phyloP scores from a whole-genome alignment of 345 rosid genomes.

The Carallia pectinifolia region DNA sequence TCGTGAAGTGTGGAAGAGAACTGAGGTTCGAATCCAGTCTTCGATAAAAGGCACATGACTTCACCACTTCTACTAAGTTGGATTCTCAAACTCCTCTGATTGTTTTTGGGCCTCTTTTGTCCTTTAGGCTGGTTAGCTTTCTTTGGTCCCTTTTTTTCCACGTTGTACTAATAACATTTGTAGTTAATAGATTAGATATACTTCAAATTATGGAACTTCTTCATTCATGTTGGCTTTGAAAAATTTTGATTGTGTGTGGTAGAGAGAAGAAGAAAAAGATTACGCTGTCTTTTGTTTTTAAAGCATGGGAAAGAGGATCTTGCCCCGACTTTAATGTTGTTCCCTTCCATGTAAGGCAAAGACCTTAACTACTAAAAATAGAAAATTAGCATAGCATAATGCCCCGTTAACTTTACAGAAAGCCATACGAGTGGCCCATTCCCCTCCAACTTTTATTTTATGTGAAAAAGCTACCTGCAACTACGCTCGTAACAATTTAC shows the following conservation, averaged over 20 bases:
- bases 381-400: conserved; percentile 42
- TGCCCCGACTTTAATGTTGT: conserved; percentile 26
- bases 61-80: too few species aligned
- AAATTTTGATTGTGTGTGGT: too few species aligned
- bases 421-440: background rate
- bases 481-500: too few species aligned
- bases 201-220: conserved; percentile 14
- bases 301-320: conserved; percentile 26
- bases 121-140: background rate
- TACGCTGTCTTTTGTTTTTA: conserved; percentile 47
- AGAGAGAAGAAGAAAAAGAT: background rate
- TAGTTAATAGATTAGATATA: conserved; percentile 18
- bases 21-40: too few species aligned
- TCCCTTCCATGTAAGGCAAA: conserved; percentile 44
- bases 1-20: too few species aligned
- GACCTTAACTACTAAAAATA: conserved; percentile 35
- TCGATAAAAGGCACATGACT: too few species aligned
- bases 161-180: conserved; percentile 23
- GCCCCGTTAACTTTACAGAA: conserved; percentile 15
- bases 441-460: too few species aligned
- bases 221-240: background rate
- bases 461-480: too few species aligned
- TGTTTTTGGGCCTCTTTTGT: background rate
- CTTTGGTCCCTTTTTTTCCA: background rate
- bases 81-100: background rate